A percentile compares a stretch with the other conserved stretches of the same genome.
Evolutionary conservation across 495 filamentous ascomycete species (phyloP).

Genomic region (Haplographium delicatum): DNA sequence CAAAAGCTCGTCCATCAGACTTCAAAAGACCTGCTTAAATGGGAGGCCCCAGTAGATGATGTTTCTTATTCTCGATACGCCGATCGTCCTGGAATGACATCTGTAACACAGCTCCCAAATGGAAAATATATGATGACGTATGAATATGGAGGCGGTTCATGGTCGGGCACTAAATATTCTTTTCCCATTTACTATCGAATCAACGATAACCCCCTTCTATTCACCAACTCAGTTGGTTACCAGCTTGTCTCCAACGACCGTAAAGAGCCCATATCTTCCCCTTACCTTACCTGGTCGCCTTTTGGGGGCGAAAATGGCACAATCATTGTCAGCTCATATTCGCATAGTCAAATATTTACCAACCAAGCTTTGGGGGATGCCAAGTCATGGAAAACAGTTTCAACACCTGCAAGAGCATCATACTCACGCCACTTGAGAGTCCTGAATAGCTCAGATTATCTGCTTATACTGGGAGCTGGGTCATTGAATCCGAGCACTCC

Average conservation of each 20-base stretch:
- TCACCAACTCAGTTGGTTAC: conserved; percentile 38
- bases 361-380: conserved; percentile 50
- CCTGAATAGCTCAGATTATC: conserved; percentile 29
- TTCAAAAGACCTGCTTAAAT: conserved; percentile 49
- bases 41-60: conserved; percentile 56
- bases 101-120: conserved; percentile 49
- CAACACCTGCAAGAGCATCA: conserved; percentile 38
- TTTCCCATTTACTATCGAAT: conserved; percentile 53
- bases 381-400: conserved; percentile 48
- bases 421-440: conserved; percentile 50
- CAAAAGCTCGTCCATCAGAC: conserved; percentile 58
- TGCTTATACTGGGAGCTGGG: conserved; percentile 41
- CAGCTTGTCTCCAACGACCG: conserved; percentile 42
- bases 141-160: conserved; percentile 52
- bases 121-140: conserved; percentile 57
- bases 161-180: conserved; percentile 8
- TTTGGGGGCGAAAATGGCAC: conserved; percentile 53
- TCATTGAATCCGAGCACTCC: conserved; percentile 34
- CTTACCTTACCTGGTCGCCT: conserved; percentile 50
- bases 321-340: conserved; percentile 50
- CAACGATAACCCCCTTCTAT: conserved; percentile 45
- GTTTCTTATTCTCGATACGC: conserved; percentile 53
- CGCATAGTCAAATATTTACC: conserved; percentile 47
- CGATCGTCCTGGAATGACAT: conserved; percentile 65
- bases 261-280: conserved; percentile 45